Evolutionary conservation across 2,329 filamentous ascomycete genomes (phyloP), one percentile per base, ranked within the genome.

Genomic region (Exophiala spinifera): DNA sequence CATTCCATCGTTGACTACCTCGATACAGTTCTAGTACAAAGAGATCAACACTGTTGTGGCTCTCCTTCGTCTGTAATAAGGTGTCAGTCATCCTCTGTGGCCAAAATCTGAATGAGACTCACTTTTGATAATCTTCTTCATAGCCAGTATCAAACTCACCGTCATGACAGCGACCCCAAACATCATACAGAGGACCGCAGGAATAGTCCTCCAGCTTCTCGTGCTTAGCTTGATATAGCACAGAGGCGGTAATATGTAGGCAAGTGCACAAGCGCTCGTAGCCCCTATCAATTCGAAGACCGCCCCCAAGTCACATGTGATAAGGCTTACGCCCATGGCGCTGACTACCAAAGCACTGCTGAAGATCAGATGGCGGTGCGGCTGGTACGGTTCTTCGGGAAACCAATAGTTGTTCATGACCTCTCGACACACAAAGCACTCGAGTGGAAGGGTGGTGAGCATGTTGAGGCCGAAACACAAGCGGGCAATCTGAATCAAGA

Each of bases 381-480:
- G 83, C 69, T 91, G 86, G 75, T 91, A 95, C 0, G 88, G 87
- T 63, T 89, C 81, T 54, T 80, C 75, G 1, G 83, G 80, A 62
- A 85, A 87, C 70, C 81, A 87, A 68, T 95, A 96, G 60, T 89
- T 91, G 63, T 89, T 82, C 89, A 96, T 95, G 60, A 96, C 91
- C 72, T 96, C 94, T 66, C 94, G 84, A 72, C 94, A 99, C 51
- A 99, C 94, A 70, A 99, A 99, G 14, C 91, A 91, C 77, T 99
- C 94, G 56, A 99, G 85, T 0, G 94, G 94, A 33, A 99, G 78
- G 1, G 94, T 97, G 13, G 94, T 96, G 65, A 99, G 84, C 94
- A 99, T 99, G 78, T 99, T 99, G 62, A 99, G 81, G 1, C 94
- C 94, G 68, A 99, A 97, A 74, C 90, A 96, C 47, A 99, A 80